A percentile compares a stretch with the other conserved stretches of the same genome.
Evolutionary conservation across 2,329 filamentous ascomycete species (phyloP).

Genomic region (Xylaria sp.): DNA sequence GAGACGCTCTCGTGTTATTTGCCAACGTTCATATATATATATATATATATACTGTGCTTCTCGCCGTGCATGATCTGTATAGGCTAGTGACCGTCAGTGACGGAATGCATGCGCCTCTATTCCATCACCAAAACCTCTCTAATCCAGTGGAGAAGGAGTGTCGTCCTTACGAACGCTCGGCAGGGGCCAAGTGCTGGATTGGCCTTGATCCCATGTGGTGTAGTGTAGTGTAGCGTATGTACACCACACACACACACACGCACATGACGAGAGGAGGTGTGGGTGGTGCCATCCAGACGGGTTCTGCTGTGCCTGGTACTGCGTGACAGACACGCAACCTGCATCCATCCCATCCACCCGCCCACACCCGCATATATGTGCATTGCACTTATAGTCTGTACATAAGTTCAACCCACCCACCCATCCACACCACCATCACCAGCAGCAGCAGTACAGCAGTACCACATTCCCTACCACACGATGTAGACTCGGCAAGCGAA

Average conservation of each 20-base stretch:
- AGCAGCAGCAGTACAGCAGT: background rate
- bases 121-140: background rate
- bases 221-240: constrained; percentile 4
- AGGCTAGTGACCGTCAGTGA: constrained; percentile 1
- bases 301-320: constrained; percentile 35
- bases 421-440: constrained; percentile 34
- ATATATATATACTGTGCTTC: constrained; percentile 10
- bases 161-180: constrained; percentile 10
- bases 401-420: constrained; percentile 33
- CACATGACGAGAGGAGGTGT: constrained; percentile 34
- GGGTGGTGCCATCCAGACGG: constrained; percentile 39
- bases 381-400: constrained; percentile 9
- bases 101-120: background rate
- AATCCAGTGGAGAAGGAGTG: constrained; percentile 28
- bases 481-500: constrained; percentile 21
- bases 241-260: constrained; percentile 7
- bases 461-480: constrained; percentile 12
- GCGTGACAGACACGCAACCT: constrained; percentile 37
- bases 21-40: constrained; percentile 6
- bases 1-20: constrained; percentile 7
- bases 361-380: constrained; percentile 31
- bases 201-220: constrained; percentile 30
- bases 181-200: constrained; percentile 16
- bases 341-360: constrained; percentile 35
- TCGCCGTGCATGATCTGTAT: background rate